A percentile compares a stretch with the other conserved stretches of the same genome.
phyloP scores from a whole-genome alignment of 495 filamentous ascomycete species.

The Haplographium delicatum region DNA sequence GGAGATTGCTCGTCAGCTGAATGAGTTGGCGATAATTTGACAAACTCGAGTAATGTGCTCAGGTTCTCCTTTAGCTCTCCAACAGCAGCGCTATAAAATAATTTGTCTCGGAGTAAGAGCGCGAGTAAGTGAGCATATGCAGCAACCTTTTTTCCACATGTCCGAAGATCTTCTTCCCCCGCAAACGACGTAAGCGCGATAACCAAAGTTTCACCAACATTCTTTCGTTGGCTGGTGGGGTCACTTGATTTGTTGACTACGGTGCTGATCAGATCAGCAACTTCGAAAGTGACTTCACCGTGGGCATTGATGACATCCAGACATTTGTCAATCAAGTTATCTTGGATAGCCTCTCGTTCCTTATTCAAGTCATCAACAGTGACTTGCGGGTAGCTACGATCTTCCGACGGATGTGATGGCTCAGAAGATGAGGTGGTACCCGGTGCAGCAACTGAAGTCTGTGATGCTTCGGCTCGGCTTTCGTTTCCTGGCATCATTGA shows the following conservation, averaged over 20 bases:
- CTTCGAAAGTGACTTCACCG: conserved; percentile 82
- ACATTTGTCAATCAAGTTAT: conserved; percentile 79
- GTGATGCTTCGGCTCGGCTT: not conserved
- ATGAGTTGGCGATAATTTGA: conserved; percentile 66
- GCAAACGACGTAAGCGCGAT: conserved; percentile 82
- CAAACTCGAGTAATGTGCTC: conserved; percentile 66
- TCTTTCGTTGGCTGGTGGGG: conserved; percentile 57
- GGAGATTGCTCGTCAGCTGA: conserved; percentile 69
- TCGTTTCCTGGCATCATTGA: not conserved
- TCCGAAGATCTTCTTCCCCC: conserved; percentile 64
- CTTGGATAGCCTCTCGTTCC: conserved; percentile 64
- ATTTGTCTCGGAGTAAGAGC: conserved; percentile 73
- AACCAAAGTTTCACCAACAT: conserved; percentile 77
- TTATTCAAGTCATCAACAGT: conserved; percentile 82
- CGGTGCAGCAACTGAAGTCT: not conserved
- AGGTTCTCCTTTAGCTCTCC: conserved; percentile 77
- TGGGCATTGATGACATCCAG: conserved; percentile 86
- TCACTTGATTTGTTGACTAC: conserved; percentile 65
- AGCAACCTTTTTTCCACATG: conserved; percentile 75
- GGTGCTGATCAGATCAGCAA: conserved; percentile 77
- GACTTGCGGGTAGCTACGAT: conserved; percentile 13
- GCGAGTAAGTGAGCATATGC: conserved; percentile 92
- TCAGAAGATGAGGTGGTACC: not conserved
- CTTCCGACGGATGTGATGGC: not conserved
- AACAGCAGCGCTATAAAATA: conserved; percentile 74